Conservation (phyloP, 441 rosid species). For the Macaranga tanarius region DNA sequence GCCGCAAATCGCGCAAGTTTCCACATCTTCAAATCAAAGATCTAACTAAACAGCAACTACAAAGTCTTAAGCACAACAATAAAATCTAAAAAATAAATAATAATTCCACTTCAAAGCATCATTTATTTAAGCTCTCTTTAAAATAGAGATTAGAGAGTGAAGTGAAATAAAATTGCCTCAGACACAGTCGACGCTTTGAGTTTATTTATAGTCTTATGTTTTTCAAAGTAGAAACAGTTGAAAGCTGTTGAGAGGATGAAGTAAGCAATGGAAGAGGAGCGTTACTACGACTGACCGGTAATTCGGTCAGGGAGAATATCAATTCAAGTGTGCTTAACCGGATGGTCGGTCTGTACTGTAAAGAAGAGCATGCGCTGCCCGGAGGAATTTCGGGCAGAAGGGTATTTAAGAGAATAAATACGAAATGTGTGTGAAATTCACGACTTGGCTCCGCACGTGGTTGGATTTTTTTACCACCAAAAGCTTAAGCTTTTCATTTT, state of each 20-base stretch:
- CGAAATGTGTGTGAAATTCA: background rate
- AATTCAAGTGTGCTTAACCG: background rate
- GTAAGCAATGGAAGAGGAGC: background rate
- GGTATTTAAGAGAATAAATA: background rate
- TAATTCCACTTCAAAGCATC: slow-evolving; percentile 11
- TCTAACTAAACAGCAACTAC: slow-evolving; percentile 26
- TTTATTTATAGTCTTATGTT: background rate
- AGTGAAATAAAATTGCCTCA: background rate
- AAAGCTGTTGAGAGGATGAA: background rate
- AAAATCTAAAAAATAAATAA: background rate
- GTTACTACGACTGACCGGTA: slow-evolving; percentile 27
- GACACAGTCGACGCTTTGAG: slow-evolving; percentile 11
- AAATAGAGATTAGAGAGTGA: slow-evolving; percentile 1
- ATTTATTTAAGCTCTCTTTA: background rate
- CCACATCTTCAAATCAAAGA: slow-evolving; percentile 63
- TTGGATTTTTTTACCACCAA: background rate
- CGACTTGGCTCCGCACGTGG: background rate
- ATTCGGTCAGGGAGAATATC: slow-evolving; percentile 28
- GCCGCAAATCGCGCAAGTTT: slow-evolving; percentile 47
- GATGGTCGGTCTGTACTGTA: background rate
- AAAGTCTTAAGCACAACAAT: background rate
- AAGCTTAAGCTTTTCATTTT: no score
- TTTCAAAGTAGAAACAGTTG: slow-evolving; percentile 7
- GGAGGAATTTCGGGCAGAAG: slow-evolving; percentile 33
- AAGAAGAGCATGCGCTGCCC: slow-evolving; percentile 31